Percentiles rank a stretch among this genome's conserved stretches.
Evolutionary conservation across 2,329 filamentous ascomycete genomes (phyloP).

Genomic region (Daldinia sp.): DNA sequence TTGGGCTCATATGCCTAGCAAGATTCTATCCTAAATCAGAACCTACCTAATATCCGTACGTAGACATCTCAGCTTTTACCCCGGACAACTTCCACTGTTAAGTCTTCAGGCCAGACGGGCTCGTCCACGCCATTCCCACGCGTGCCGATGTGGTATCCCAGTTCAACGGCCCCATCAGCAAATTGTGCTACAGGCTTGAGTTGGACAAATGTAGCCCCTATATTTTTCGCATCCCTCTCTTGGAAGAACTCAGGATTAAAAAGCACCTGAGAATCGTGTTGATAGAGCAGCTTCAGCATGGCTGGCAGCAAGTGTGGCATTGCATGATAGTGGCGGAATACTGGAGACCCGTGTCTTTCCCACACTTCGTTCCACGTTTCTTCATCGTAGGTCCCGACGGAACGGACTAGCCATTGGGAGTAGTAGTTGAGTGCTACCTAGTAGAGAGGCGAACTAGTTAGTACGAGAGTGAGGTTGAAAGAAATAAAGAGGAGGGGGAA

Average conservation of each 20-base stretch:
- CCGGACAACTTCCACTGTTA: constrained; percentile 55
- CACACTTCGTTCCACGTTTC: constrained; percentile 15
- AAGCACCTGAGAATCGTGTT: constrained; percentile 55
- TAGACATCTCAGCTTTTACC: not conserved
- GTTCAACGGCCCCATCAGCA: constrained; percentile 52
- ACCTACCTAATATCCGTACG: not conserved
- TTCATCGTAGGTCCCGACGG: constrained; percentile 55
- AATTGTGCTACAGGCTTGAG: constrained; percentile 61
- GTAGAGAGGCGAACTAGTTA: not conserved
- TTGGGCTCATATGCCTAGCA: too few relatives aligned
- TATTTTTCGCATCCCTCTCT: constrained; percentile 27
- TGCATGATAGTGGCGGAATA: constrained; percentile 64
- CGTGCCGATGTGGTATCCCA: constrained; percentile 62
- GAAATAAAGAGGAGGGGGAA: not conserved
- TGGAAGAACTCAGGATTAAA: constrained; percentile 65
- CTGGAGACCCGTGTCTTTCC: constrained; percentile 57
- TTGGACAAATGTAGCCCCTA: constrained; percentile 54
- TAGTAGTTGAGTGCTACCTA: constrained; percentile 57
- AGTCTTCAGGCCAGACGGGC: constrained; percentile 61
- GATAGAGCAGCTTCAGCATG: constrained; percentile 47
- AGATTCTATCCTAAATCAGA: not conserved
- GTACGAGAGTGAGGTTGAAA: not conserved
- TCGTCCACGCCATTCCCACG: constrained; percentile 63
- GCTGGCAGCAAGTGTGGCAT: not conserved
- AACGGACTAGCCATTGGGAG: constrained; percentile 57